phyloP scores from a whole-genome alignment of 352 stramenopile species.

The Pythium rishiriense region DNA sequence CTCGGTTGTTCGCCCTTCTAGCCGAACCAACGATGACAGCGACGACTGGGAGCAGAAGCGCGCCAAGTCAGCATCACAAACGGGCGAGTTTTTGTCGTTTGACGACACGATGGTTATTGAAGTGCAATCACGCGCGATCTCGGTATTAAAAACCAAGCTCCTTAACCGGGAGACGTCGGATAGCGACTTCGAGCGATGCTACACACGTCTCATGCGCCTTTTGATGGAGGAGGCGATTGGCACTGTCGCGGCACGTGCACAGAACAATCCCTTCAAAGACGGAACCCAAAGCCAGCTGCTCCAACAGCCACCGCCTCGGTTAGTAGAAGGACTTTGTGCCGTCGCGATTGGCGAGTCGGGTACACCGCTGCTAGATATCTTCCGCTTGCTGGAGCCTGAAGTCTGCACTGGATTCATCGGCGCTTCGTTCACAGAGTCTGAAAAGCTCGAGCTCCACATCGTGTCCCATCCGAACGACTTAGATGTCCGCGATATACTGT shows the following conservation, averaged over 20 bases:
- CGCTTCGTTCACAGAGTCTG: slow-evolving; percentile 35
- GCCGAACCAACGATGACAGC: not conserved
- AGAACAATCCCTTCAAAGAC: not conserved
- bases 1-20: not conserved
- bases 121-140: slow-evolving; percentile 40
- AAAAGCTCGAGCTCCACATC: slow-evolving; percentile 18
- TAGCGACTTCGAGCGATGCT: slow-evolving; percentile 37
- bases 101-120: slow-evolving; percentile 13
- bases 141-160: slow-evolving; percentile 44
- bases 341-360: slow-evolving; percentile 19
- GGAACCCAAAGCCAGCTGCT: not conserved
- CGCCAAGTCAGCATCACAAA: not conserved
- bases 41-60: slow-evolving; percentile 1
- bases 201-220: slow-evolving; percentile 48
- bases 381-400: slow-evolving; percentile 20
- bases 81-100: not conserved
- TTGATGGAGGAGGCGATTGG: slow-evolving; percentile 55
- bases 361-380: slow-evolving; percentile 19
- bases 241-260: not conserved
- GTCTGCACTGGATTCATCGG: slow-evolving; percentile 28
- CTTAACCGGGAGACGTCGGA: slow-evolving; percentile 34
- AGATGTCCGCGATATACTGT: slow-evolving; percentile 43
- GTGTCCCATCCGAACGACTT: slow-evolving; percentile 24
- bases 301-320: not conserved
- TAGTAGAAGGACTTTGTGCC: not conserved